Conservation (phyloP, 1,284 basidiomycete genomes). For the Austroboletus rostrupii region DNA sequence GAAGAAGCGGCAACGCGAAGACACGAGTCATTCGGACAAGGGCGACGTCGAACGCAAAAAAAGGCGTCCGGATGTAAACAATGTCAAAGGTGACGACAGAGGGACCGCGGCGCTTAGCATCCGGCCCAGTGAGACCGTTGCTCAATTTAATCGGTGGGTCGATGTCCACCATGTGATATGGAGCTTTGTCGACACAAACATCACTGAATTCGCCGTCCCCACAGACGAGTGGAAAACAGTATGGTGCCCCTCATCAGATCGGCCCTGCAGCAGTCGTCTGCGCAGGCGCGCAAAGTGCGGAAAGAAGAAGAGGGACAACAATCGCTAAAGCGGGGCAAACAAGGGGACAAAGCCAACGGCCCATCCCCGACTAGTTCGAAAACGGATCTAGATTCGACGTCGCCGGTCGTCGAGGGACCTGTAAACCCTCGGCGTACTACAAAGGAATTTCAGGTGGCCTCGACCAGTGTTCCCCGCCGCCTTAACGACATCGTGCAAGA, state of each 20-base stretch:
- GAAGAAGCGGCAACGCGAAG: conserved; percentile 42
- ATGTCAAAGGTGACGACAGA: conserved; percentile 20
- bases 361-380: conserved; percentile 10
- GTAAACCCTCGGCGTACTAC: conserved; percentile 30
- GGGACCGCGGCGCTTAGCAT: conserved; percentile 42
- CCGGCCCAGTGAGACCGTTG: conserved; percentile 62
- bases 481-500: conserved; percentile 70
- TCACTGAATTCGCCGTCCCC: conserved; percentile 1
- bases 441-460: conserved; percentile 53
- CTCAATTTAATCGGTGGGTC: conserved; percentile 69
- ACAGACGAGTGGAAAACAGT: conserved; percentile 66
- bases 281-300: conserved; percentile 42
- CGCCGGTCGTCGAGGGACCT: conserved; percentile 7
- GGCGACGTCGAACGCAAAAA: conserved; percentile 37
- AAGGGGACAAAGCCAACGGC: conserved; percentile 18
- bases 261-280: conserved; percentile 57
- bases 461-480: conserved; percentile 56
- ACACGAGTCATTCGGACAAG: conserved; percentile 28
- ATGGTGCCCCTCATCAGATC: conserved; percentile 60
- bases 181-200: conserved; percentile 6
- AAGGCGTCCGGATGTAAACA: conserved; percentile 23
- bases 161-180: conserved; percentile 3
- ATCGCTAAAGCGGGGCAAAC: conserved; percentile 13
- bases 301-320: conserved; percentile 38
- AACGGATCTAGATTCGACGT: conserved; percentile 15